A percentile compares a stretch with the other conserved stretches of the same genome.
phyloP scores from a whole-genome alignment of 768 basidiomycete species.

The Omphalotus guepiniiformis region DNA sequence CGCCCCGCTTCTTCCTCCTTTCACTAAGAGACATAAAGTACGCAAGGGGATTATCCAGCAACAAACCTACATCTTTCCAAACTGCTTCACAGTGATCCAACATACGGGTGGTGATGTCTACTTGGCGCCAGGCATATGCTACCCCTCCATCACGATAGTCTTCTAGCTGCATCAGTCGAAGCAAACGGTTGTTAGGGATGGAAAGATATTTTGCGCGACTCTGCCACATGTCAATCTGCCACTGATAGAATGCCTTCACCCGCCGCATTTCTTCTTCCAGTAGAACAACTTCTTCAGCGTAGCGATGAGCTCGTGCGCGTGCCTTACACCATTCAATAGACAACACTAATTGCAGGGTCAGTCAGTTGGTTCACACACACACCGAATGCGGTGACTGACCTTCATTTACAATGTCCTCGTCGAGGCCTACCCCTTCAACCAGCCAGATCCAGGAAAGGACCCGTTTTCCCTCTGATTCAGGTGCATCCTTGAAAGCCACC shows the following conservation, averaged over 20 bases:
- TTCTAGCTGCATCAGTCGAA: too few relatives aligned
- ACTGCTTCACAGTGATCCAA: too few relatives aligned
- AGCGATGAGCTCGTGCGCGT: constrained; percentile 24
- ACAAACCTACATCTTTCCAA: too few relatives aligned
- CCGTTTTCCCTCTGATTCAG: constrained; percentile 17
- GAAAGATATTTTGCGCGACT: background rate
- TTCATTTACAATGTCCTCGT: constrained; percentile 6
- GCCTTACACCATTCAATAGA: constrained; percentile 28
- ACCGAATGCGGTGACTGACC: constrained; percentile 9
- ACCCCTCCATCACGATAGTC: too few relatives aligned
- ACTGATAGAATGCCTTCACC: constrained; percentile 15
- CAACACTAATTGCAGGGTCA: constrained; percentile 21
- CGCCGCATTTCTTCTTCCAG: constrained; percentile 32
- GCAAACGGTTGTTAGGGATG: too few relatives aligned
- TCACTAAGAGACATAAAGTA: too few relatives aligned
- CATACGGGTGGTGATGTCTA: too few relatives aligned
- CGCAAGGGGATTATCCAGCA: too few relatives aligned
- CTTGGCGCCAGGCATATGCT: too few relatives aligned
- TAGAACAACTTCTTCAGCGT: constrained; percentile 31
- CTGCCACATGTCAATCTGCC: constrained; percentile 17
- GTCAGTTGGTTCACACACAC: background rate
- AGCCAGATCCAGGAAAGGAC: constrained; percentile 22
- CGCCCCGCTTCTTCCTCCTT: too few relatives aligned
- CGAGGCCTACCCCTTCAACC: constrained; percentile 6
- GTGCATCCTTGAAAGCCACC: constrained; percentile 11